Evolutionary conservation across 2,329 filamentous ascomycete genomes (phyloP).

Genomic region (Ceratocystis ficicola): DNA sequence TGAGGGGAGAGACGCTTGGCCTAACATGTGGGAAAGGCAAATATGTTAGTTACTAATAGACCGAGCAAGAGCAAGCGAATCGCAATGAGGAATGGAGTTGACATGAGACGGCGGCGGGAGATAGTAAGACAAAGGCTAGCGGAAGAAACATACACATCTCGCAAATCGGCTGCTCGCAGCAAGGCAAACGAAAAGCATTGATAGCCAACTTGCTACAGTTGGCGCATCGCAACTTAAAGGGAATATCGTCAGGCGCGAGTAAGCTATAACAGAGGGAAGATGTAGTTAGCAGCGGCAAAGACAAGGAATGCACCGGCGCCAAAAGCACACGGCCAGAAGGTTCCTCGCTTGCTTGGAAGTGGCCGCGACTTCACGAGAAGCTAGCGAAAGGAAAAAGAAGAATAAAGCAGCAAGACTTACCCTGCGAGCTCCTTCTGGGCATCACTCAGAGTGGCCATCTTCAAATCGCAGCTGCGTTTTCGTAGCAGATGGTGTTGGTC

Average conservation of each 20-base stretch:
- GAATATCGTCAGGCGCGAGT: constrained; percentile 69
- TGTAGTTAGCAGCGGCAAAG: constrained; percentile 20
- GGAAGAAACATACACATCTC: constrained; percentile 56
- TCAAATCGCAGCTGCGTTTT: background rate
- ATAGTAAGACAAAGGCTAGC: constrained; percentile 16
- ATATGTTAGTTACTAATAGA: constrained; percentile 8
- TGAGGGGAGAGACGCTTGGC: constrained; percentile 61
- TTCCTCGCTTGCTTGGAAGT: background rate
- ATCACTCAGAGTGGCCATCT: constrained; percentile 32
- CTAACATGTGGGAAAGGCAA: constrained; percentile 32
- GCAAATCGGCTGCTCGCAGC: constrained; percentile 92
- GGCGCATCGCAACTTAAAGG: constrained; percentile 90
- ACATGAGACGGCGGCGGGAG: constrained; percentile 13
- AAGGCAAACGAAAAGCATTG: constrained; percentile 82
- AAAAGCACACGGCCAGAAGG: background rate
- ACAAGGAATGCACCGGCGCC: background rate
- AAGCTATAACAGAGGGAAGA: constrained; percentile 41
- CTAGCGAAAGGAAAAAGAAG: background rate
- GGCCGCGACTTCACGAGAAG: background rate
- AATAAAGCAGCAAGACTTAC: constrained; percentile 30
- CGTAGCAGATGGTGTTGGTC: background rate
- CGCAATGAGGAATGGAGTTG: no score
- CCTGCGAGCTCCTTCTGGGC: constrained; percentile 48
- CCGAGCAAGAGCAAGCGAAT: no score
- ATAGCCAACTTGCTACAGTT: constrained; percentile 83